Conservation (phyloP, 306 rosid species). For the Pachyrhizus erosus region DNA sequence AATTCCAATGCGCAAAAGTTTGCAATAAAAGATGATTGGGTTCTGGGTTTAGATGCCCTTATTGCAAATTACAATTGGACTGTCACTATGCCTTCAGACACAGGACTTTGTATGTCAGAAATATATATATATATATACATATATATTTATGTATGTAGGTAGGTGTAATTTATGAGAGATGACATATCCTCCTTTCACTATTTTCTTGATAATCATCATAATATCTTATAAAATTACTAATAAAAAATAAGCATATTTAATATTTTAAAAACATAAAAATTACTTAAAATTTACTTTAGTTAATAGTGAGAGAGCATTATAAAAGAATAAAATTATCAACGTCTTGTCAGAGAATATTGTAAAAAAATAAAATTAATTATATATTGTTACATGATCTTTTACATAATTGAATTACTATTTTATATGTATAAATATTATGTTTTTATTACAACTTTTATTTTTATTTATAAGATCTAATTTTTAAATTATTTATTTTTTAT, state of each 20-base stretch:
- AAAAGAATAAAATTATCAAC: neutral
- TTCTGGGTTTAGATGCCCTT: constrained; percentile 33
- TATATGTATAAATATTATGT: neutral
- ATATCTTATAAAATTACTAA: neutral
- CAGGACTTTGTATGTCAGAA: constrained; percentile 34
- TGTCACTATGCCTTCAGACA: constrained; percentile 36
- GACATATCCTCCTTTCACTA: neutral
- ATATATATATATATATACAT: no score
- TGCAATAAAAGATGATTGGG: constrained; percentile 39
- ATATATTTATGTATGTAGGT: neutral
- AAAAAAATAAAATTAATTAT: neutral
- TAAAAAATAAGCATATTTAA: neutral
- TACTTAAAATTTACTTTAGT: neutral
- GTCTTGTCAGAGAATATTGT: neutral
- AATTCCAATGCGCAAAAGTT: constrained; percentile 47
- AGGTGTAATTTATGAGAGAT: neutral
- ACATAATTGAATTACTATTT: neutral
- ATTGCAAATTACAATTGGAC: constrained; percentile 40
- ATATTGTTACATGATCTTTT: neutral
- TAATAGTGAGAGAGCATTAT: neutral
- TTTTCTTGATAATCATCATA: neutral
- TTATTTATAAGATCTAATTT: no score
- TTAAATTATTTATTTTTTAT: no score
- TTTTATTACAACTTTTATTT: no score
- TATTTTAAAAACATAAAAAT: neutral